Percentiles rank a stretch among this genome's conserved stretches.
phyloP scores from a whole-genome alignment of 2,329 filamentous ascomycete genomes.

The Ophiocordyceps camponoti-leonardi region DNA sequence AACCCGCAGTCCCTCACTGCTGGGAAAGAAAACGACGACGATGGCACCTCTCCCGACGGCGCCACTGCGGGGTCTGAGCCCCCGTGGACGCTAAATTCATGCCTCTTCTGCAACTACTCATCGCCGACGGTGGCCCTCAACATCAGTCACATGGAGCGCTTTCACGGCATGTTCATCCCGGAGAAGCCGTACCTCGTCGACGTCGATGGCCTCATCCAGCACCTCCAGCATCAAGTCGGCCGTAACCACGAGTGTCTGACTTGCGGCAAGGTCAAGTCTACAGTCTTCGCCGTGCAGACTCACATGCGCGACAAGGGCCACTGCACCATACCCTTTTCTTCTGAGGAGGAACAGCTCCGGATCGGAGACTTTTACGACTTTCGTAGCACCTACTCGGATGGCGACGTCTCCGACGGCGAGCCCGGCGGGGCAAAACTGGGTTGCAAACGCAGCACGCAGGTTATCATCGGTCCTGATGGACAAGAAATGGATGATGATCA shows the following conservation, averaged over 20 bases:
- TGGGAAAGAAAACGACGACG: conserved; percentile 21
- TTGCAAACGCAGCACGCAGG: conserved; percentile 35
- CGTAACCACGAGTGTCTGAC: conserved; percentile 72
- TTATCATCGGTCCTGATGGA: conserved; percentile 28
- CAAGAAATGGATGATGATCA: conserved; percentile 31
- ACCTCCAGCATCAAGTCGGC: conserved; percentile 65
- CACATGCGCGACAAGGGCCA: conserved; percentile 97
- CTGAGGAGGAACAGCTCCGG: conserved; percentile 78
- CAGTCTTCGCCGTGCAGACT: conserved; percentile 67
- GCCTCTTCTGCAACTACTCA: conserved; percentile 83
- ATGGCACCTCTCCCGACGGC: conserved; percentile 21
- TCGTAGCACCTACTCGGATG: conserved; percentile 83
- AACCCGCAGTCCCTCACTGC: conserved; percentile 28
- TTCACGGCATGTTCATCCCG: conserved; percentile 91
- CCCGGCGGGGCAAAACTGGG: conserved; percentile 53
- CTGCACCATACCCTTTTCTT: conserved; percentile 87
- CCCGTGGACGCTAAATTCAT: conserved; percentile 33
- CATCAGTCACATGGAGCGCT: conserved; percentile 74
- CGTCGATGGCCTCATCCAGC: conserved; percentile 61
- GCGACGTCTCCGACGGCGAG: conserved; percentile 44
- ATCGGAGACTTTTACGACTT: conserved; percentile 98
- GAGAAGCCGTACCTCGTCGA: conserved; percentile 74
- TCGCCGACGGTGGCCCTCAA: conserved; percentile 64
- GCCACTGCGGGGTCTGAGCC: conserved; percentile 21
- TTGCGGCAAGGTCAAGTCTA: conserved; percentile 70